Percentiles rank a stretch among this genome's conserved stretches.
Evolutionary conservation across 192 early-diverging fungal genomes (phyloP).

Genomic region (Coemansia sp.): DNA sequence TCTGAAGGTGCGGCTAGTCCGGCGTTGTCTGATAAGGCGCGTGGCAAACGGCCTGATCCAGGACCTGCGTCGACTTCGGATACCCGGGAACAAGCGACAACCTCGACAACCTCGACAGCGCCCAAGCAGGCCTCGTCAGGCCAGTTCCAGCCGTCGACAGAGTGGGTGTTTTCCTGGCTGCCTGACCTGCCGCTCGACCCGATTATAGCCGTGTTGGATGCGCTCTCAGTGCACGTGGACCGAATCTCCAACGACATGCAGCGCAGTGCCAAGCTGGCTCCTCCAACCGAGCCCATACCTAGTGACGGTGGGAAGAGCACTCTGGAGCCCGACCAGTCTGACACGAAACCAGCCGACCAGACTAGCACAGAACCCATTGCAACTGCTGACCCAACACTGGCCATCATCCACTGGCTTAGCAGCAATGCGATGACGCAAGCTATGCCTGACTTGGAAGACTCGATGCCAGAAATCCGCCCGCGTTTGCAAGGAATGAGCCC

Average conservation of each 20-base stretch:
- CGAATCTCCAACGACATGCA: conserved; percentile 57
- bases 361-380: conserved; percentile 15
- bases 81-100: conserved; percentile 4
- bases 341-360: background rate
- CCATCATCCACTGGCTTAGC: conserved; percentile 49
- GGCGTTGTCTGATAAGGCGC: conserved; percentile 72
- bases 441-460: conserved; percentile 39
- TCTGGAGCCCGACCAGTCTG: background rate
- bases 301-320: conserved; percentile 1
- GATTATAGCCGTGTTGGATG: conserved; percentile 61
- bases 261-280: conserved; percentile 50
- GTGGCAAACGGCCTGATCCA: conserved; percentile 64
- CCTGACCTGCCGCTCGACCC: conserved; percentile 67
- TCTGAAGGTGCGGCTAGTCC: conserved; percentile 29
- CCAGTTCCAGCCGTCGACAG: conserved; percentile 40
- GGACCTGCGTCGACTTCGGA: background rate
- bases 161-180: conserved; percentile 62
- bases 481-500: conserved; percentile 62
- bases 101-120: background rate
- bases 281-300: background rate
- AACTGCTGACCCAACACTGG: conserved; percentile 43
- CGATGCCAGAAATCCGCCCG: conserved; percentile 57
- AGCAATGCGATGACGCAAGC: conserved; percentile 29
- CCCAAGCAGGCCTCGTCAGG: background rate
- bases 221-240: conserved; percentile 69